A percentile compares a stretch with the other conserved stretches of the same genome.
phyloP scores from a whole-genome alignment of 768 basidiomycete species.

The Antrodiella citrinella region DNA sequence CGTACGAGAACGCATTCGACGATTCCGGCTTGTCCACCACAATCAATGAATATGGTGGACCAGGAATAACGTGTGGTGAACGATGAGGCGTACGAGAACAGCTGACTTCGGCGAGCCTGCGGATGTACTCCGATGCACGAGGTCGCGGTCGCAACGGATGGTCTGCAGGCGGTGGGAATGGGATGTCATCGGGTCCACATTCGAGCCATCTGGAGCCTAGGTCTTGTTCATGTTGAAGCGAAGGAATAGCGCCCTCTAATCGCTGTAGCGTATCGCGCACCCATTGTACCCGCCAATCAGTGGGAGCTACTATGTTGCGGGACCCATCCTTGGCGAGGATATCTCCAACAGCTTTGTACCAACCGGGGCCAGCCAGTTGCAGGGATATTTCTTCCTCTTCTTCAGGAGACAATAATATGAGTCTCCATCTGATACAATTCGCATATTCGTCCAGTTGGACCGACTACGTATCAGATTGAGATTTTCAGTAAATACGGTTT shows the following conservation, averaged over 20 bases:
- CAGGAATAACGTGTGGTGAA: conserved; percentile 52
- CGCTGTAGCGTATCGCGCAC: conserved; percentile 69
- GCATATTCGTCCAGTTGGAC: neutral
- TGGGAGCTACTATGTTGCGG: conserved; percentile 51
- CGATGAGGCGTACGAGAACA: conserved; percentile 34
- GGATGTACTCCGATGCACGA: conserved; percentile 65
- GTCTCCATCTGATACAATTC: conserved; percentile 52
- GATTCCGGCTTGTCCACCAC: conserved; percentile 81
- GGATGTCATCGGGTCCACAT: conserved; percentile 38
- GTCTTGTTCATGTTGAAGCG: conserved; percentile 52
- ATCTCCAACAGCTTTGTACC: conserved; percentile 77
- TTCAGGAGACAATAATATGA: conserved; percentile 85
- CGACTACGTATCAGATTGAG: neutral
- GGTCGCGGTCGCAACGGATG: conserved; percentile 83
- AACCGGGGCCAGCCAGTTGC: conserved; percentile 76
- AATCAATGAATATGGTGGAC: conserved; percentile 85
- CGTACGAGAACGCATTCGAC: conserved; percentile 91
- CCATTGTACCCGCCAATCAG: conserved; percentile 91
- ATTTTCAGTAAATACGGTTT: neutral
- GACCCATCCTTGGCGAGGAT: conserved; percentile 61
- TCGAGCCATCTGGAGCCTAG: conserved; percentile 50
- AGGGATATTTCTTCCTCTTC: conserved; percentile 87
- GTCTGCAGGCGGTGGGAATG: conserved; percentile 74
- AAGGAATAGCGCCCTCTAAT: conserved; percentile 68
- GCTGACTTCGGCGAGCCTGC: conserved; percentile 42